These are phyloP conservation scores for Amniculicola lignicola DNA, from an alignment of 495 filamentous ascomycete species.

Conservation along the genomic window DNA sequence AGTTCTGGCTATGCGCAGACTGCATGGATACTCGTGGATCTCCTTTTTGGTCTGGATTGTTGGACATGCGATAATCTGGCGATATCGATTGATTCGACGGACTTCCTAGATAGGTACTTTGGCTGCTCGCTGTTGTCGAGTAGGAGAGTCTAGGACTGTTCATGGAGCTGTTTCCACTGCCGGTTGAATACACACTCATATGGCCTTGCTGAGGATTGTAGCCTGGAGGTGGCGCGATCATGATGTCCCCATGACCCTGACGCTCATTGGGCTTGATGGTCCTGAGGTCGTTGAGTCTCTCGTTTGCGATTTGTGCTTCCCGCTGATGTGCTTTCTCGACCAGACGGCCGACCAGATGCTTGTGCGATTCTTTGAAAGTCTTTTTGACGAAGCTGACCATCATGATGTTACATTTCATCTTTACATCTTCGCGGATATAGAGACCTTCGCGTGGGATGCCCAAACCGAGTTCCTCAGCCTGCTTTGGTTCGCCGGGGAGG, in stretches of 20 bases:
- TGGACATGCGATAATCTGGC: constrained; percentile 1
- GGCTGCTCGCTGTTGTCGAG: constrained; percentile 2
- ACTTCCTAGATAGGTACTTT: not conserved
- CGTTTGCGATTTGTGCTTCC: constrained; percentile 25
- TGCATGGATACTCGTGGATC: not conserved
- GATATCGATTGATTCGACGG: not conserved
- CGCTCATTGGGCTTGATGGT: constrained; percentile 16
- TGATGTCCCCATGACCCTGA: constrained; percentile 19
- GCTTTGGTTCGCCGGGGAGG: constrained; percentile 59
- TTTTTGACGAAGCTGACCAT: constrained; percentile 70
- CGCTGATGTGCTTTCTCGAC: constrained; percentile 53
- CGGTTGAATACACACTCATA: constrained; percentile 10
- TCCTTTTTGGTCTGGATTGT: not conserved
- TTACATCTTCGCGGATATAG: constrained; percentile 72
- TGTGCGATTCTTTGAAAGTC: constrained; percentile 69
- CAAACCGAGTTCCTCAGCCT: constrained; percentile 59
- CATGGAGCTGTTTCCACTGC: constrained; percentile 1
- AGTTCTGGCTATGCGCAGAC: not conserved
- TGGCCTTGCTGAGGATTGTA: constrained; percentile 4
- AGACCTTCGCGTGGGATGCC: constrained; percentile 61
- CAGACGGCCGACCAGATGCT: constrained; percentile 61
- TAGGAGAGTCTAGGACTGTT: constrained; percentile 19
- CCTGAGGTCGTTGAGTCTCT: constrained; percentile 20
- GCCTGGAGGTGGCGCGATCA: constrained; percentile 25
- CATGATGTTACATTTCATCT: constrained; percentile 71